A percentile compares a stretch with the other conserved stretches of the same genome.
Evolutionary conservation across 805 yeast species (phyloP).

Genomic region (Myxozyma melibiosi): DNA sequence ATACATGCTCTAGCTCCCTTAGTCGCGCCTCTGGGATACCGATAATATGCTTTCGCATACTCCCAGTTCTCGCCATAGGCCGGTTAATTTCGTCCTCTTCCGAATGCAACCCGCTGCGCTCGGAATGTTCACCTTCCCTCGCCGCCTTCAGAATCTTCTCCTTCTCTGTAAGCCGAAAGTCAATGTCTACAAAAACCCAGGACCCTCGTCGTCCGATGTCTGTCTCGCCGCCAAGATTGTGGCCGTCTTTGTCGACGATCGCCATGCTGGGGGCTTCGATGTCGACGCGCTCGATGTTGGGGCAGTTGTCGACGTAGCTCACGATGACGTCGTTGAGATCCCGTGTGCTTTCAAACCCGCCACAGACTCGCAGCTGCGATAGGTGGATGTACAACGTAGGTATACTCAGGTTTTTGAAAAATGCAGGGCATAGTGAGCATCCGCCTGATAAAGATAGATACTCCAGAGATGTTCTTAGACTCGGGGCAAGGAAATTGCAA

Average conservation of each 20-base stretch:
- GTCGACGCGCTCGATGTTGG: slow-evolving; percentile 10
- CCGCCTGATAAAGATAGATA: slow-evolving; percentile 26
- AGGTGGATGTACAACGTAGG: slow-evolving; percentile 15
- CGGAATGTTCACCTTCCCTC: neutral
- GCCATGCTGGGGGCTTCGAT: slow-evolving; percentile 29
- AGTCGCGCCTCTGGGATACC: slow-evolving; percentile 10
- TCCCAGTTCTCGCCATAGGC: neutral
- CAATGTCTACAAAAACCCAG: slow-evolving; percentile 30
- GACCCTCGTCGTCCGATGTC: slow-evolving; percentile 28
- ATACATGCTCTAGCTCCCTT: slow-evolving; percentile 17
- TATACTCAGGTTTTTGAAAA: slow-evolving; percentile 23
- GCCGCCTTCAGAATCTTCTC: neutral
- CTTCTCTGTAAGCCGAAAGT: slow-evolving; percentile 1
- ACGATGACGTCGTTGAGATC: slow-evolving; percentile 24
- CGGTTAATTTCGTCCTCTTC: neutral
- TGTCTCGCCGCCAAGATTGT: slow-evolving; percentile 26
- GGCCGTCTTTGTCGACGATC: slow-evolving; percentile 22
- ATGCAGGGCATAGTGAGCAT: slow-evolving; percentile 31
- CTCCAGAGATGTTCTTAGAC: slow-evolving; percentile 16
- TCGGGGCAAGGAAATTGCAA: slow-evolving; percentile 29
- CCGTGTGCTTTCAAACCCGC: slow-evolving; percentile 28
- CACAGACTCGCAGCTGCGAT: slow-evolving; percentile 28
- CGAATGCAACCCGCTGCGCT: neutral
- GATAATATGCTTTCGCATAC: slow-evolving; percentile 1
- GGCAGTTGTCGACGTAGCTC: slow-evolving; percentile 9